Conservation (phyloP, 2,329 filamentous ascomycete genomes). For the Zymoseptoria crescenta region DNA sequence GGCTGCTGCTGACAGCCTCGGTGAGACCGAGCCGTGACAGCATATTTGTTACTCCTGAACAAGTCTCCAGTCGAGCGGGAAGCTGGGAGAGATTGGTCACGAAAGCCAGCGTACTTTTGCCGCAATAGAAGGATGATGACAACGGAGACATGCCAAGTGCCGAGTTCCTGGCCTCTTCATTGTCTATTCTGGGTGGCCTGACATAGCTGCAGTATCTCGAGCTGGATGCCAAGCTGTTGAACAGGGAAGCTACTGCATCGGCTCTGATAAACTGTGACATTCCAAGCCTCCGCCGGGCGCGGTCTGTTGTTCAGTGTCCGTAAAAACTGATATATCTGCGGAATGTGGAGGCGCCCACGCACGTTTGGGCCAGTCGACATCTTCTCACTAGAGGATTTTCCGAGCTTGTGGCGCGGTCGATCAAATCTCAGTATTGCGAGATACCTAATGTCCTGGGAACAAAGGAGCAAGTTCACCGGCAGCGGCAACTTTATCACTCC, state of each 20-base stretch:
- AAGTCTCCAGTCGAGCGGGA: too few relatives aligned
- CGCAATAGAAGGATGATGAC: neutral
- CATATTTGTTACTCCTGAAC: too few relatives aligned
- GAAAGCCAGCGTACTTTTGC: slow-evolving; percentile 1
- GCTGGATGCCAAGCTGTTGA: slow-evolving; percentile 9
- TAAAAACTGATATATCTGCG: neutral
- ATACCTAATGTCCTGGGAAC: neutral
- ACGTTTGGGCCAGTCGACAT: neutral
- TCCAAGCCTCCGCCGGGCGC: neutral
- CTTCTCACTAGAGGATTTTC: neutral
- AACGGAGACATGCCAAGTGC: neutral
- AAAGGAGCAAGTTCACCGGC: neutral
- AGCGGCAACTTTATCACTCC: neutral
- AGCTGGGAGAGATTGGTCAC: neutral
- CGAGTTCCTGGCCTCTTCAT: neutral
- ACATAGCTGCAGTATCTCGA: slow-evolving; percentile 6
- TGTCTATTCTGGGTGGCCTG: neutral
- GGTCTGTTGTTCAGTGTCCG: neutral
- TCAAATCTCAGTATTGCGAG: neutral
- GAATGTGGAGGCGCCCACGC: neutral
- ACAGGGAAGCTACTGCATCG: neutral
- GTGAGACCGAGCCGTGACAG: too few relatives aligned
- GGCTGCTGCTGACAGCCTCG: too few relatives aligned
- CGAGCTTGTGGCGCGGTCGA: neutral
- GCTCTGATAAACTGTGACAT: neutral